These are phyloP conservation scores for Sarocladium brachiariae DNA, from an alignment of 2,329 filamentous ascomycete species.

Conservation along the genomic window DNA sequence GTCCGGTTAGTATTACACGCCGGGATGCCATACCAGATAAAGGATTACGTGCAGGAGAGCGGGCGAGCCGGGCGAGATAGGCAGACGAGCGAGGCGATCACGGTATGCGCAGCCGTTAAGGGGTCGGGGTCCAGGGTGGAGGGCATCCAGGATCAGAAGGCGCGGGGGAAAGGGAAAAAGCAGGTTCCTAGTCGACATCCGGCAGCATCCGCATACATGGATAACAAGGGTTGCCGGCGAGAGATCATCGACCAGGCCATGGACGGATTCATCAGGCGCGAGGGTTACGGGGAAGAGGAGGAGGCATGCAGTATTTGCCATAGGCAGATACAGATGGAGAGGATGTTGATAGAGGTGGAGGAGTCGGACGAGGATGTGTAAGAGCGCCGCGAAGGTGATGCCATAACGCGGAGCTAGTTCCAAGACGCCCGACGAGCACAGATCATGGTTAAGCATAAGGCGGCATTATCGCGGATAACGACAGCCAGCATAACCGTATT, in stretches of 20 bases:
- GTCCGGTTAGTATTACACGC: slow-evolving; percentile 4
- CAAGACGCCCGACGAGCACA: not conserved
- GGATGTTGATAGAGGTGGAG: not conserved
- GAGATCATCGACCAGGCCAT: not conserved
- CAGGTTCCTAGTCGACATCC: not conserved
- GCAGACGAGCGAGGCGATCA: not conserved
- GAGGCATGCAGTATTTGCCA: not conserved
- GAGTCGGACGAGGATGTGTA: not conserved
- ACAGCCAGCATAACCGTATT: too few species aligned
- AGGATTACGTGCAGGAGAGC: slow-evolving; percentile 2
- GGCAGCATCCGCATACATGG: not conserved
- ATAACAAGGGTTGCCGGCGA: not conserved
- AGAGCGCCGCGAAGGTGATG: not conserved
- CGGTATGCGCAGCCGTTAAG: not conserved
- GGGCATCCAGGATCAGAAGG: not conserved
- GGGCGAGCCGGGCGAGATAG: not conserved
- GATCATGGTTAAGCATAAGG: not conserved
- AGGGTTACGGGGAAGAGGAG: not conserved
- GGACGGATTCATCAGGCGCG: not conserved
- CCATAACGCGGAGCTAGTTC: not conserved
- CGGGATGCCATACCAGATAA: not conserved
- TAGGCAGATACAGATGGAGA: not conserved
- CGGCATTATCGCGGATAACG: too few species aligned
- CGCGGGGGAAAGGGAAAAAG: not conserved
- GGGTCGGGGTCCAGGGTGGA: not conserved